Conservation (phyloP, 352 stramenopile genomes). For the Globisporangium rhizosaccharum region DNA sequence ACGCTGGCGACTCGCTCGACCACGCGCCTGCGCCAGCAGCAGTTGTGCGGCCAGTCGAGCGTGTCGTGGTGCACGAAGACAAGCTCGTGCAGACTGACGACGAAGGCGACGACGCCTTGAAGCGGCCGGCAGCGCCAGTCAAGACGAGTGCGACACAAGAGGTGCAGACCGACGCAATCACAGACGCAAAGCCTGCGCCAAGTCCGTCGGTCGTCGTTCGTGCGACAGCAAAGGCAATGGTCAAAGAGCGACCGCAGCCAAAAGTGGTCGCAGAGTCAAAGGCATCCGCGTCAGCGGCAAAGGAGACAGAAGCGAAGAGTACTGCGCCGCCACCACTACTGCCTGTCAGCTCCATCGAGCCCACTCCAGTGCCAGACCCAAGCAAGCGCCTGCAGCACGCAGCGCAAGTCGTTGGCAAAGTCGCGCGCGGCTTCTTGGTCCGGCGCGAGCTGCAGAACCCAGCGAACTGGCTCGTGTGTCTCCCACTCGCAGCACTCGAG, state of each 20-base stretch:
- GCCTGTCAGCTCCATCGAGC: neutral
- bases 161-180: slow-evolving; percentile 24
- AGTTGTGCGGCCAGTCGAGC: neutral
- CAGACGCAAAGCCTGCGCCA: too few relatives aligned
- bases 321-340: neutral
- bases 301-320: neutral
- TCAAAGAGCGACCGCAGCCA: neutral
- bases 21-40: neutral
- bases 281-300: neutral
- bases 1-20: slow-evolving; percentile 25
- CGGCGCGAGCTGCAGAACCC: slow-evolving; percentile 32
- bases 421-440: slow-evolving; percentile 40
- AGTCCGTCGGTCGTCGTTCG: too few relatives aligned
- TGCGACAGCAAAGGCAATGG: neutral
- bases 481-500: slow-evolving; percentile 26
- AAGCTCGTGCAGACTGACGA: slow-evolving; percentile 59
- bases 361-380: neutral
- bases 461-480: slow-evolving; percentile 43
- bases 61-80: slow-evolving; percentile 24
- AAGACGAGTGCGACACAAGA: slow-evolving; percentile 7
- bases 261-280: neutral
- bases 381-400: slow-evolving; percentile 28
- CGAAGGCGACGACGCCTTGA: slow-evolving; percentile 13
- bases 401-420: slow-evolving; percentile 41
- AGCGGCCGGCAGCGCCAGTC: too few relatives aligned